Evolutionary conservation across 495 filamentous ascomycete species (phyloP), one percentile per base, ranked within the genome.

Genomic region (Hyaloscypha finlandica): DNA sequence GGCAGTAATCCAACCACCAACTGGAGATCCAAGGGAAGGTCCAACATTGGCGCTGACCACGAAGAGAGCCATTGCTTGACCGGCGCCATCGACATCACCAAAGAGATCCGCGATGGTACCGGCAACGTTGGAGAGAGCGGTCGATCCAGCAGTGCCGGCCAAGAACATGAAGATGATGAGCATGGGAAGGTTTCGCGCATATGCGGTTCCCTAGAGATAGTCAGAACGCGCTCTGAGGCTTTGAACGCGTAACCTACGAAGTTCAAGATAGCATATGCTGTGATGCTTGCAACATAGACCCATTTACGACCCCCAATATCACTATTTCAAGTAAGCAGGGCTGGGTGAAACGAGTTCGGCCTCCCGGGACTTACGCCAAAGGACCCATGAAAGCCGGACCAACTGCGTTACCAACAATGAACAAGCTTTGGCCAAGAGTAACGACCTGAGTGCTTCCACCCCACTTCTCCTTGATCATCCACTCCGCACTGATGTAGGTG

Each of bases 341-440:
- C 65, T 45, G 53, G 16, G 5, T 22, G 6, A 29, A 20, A 20
- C 45, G 12, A 37, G 31, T 35, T 48, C 42, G 16, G 42, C 55
- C 30, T 25, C 58, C 32, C 48, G 61, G 53, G 68, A 92, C 80
- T 75, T 92, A 91, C 70, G 83, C 86, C 20, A 90, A 75, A 25
- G 89, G 89, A 63, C 87, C 88, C 83, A 88, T 90, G 12, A 91
- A 75, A 70, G 90, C 73, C 48, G 85, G 89, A 37, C 88, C 87
- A 67, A 91, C 73, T 20, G 89, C 89, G 71, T 91, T 91, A 3
- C 91, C 91, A n/a, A 92, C 63, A 37, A 93, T 89, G 77, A 92
- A 94, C 63, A 92, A 78, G 39, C 89, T 92, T 33, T 93, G 78
- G 33, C 90, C 90, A 0, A 92, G 78, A 32, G 88, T 89, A 19